These are phyloP conservation scores for Xylogone sp. DNA, from an alignment of 2,329 filamentous ascomycete genomes.

Conservation along the genomic window DNA sequence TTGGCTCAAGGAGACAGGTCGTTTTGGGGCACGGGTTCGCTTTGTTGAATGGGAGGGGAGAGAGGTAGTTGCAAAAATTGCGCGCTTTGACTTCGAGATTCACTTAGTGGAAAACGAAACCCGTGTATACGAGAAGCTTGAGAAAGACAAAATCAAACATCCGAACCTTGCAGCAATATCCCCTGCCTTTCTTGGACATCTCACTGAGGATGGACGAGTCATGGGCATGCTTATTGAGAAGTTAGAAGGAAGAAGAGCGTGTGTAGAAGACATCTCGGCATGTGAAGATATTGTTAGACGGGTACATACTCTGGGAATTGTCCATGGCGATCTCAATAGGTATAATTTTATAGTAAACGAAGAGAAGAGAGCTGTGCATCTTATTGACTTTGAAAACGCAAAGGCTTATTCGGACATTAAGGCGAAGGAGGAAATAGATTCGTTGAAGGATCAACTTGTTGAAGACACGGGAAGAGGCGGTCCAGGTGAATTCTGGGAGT, in stretches of 20 bases:
- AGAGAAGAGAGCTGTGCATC: conserved; percentile 19
- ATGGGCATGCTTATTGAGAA: conserved; percentile 30
- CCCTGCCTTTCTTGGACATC: conserved; percentile 29
- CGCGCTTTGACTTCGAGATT: conserved; percentile 13
- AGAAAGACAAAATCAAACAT: too few species aligned
- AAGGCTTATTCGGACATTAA: too few species aligned
- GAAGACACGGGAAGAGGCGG: too few species aligned
- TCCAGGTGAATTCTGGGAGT: too few species aligned
- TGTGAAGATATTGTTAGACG: conserved; percentile 25
- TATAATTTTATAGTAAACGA: conserved; percentile 33
- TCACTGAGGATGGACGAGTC: conserved; percentile 27
- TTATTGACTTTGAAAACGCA: conserved; percentile 37
- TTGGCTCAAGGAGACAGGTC: conserved; percentile 5
- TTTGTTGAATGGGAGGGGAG: too few species aligned
- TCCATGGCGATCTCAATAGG: conserved; percentile 34
- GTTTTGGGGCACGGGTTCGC: conserved; percentile 6
- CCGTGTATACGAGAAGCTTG: conserved; percentile 7
- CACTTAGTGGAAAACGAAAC: conserved; percentile 12
- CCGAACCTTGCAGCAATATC: conserved; percentile 8
- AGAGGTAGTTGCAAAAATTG: conserved; percentile 10
- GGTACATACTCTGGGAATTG: conserved; percentile 32
- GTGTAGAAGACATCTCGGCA: conserved; percentile 20
- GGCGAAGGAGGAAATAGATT: too few species aligned
- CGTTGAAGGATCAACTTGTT: too few species aligned
- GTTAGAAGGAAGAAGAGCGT: conserved; percentile 24